Conservation (phyloP, 73 alveolate genomes). For the Paramecium sexaurelia region DNA sequence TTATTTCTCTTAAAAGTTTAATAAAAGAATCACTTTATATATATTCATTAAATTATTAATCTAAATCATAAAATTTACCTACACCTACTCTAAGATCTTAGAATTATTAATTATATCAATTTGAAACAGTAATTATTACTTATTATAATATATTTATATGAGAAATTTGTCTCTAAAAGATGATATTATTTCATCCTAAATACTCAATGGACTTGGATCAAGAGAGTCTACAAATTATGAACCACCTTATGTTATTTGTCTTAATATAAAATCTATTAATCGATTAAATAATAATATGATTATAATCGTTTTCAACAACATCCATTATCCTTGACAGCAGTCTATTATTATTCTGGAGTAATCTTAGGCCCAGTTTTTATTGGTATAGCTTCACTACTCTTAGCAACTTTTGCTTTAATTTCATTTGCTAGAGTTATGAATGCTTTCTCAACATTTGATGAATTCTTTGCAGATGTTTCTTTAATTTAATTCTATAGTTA, state of each 20-base stretch:
- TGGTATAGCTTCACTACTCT: conserved; percentile 2
- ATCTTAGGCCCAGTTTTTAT: neutral
- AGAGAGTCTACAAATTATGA: neutral
- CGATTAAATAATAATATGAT: neutral
- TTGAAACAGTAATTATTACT: neutral
- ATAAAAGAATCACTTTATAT: no score
- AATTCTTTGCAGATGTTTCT: conserved; percentile 72
- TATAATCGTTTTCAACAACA: conserved; percentile 52
- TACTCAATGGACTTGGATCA: neutral
- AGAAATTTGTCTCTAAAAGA: conserved; percentile 46
- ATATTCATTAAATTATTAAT: neutral
- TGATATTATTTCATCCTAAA: neutral
- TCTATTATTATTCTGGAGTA: neutral
- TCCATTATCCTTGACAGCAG: conserved; percentile 44
- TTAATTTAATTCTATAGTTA: neutral
- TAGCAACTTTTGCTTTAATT: conserved; percentile 68
- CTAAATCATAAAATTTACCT: neutral
- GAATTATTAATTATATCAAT: neutral
- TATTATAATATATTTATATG: no score
- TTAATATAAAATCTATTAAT: conserved; percentile 2
- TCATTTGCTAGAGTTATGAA: conserved; percentile 71
- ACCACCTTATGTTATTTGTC: neutral
- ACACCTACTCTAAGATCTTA: neutral
- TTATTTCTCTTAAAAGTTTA: no score
- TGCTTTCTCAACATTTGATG: conserved; percentile 67